Conservation (phyloP, 129 eudicot species). For the Logfia minima region DNA sequence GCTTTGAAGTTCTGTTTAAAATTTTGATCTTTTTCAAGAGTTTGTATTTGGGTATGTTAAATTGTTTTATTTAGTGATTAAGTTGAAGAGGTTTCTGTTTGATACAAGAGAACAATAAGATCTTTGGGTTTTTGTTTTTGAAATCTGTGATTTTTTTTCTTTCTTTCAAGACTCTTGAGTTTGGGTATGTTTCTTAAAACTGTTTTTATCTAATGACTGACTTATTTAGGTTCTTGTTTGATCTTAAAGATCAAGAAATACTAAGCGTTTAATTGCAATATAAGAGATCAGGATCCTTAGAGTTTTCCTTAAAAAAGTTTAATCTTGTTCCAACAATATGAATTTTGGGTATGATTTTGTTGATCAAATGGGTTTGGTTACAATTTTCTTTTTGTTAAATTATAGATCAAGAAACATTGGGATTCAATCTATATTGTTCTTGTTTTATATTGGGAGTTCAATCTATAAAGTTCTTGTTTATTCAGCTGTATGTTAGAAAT, state of each 20-base stretch:
- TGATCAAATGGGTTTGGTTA: neutral
- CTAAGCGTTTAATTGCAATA: too few relatives aligned
- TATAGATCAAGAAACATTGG: neutral
- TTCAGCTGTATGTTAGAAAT: neutral
- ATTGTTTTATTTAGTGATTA: neutral
- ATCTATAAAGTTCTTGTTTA: too few relatives aligned
- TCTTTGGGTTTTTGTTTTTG: neutral
- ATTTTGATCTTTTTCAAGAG: neutral
- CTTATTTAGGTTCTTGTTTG: neutral
- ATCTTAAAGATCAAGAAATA: neutral
- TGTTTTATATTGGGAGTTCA: neutral
- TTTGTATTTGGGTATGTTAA: neutral
- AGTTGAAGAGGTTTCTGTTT: neutral
- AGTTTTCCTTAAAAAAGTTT: neutral
- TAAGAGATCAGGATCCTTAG: neutral
- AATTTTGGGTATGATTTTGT: neutral
- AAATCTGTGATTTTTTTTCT: neutral
- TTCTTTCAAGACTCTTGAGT: conserved; percentile 11
- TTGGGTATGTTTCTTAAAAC: neutral
- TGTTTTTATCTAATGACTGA: neutral
- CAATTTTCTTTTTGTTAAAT: neutral
- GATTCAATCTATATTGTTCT: too few relatives aligned
- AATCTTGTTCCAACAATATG: neutral
- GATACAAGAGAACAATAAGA: too few relatives aligned
- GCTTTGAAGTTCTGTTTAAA: neutral